phyloP scores from a whole-genome alignment of 2,329 filamentous ascomycete genomes.

The Metarhizium anisopliae region DNA sequence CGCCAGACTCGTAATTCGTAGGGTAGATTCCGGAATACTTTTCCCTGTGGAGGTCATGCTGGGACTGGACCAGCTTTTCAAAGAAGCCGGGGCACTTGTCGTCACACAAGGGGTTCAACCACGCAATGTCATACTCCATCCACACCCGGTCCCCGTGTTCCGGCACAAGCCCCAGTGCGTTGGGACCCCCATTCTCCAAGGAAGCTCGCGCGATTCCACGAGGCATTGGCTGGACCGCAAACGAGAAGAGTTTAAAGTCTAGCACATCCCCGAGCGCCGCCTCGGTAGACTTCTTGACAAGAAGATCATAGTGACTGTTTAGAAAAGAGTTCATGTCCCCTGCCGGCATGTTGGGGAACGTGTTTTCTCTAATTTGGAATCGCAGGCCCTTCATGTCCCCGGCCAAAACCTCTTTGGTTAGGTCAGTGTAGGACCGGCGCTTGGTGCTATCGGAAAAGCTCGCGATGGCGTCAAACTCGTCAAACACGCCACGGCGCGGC shows the following conservation, averaged over 20 bases:
- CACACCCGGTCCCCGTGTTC: constrained; percentile 18
- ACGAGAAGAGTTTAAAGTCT: constrained; percentile 8
- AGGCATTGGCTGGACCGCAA: constrained; percentile 13
- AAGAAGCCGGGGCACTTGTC: constrained; percentile 8
- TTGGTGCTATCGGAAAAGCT: constrained; percentile 34
- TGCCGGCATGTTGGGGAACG: constrained; percentile 16
- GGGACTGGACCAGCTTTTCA: constrained; percentile 1
- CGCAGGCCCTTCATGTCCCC: constrained; percentile 10
- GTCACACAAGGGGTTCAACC: constrained; percentile 14
- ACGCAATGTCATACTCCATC: constrained; percentile 22
- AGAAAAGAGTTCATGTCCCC: constrained; percentile 12
- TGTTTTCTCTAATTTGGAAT: constrained; percentile 11
- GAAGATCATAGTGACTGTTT: constrained; percentile 7
- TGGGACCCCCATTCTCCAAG: constrained; percentile 8
- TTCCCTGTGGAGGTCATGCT: constrained; percentile 8
- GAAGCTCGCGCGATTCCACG: constrained; percentile 10
- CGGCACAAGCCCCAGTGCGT: constrained; percentile 17
- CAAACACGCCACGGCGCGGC: constrained; percentile 44
- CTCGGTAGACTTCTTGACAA: neutral
- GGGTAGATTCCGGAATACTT: constrained; percentile 11
- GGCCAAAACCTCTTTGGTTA: constrained; percentile 15
- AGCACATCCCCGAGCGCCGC: constrained; percentile 2
- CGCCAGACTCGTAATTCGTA: constrained; percentile 12
- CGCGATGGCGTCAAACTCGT: constrained; percentile 42
- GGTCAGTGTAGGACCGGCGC: constrained; percentile 35